phyloP scores from a whole-genome alignment of 495 filamentous ascomycete genomes.

The Penicillium tannophilum region DNA sequence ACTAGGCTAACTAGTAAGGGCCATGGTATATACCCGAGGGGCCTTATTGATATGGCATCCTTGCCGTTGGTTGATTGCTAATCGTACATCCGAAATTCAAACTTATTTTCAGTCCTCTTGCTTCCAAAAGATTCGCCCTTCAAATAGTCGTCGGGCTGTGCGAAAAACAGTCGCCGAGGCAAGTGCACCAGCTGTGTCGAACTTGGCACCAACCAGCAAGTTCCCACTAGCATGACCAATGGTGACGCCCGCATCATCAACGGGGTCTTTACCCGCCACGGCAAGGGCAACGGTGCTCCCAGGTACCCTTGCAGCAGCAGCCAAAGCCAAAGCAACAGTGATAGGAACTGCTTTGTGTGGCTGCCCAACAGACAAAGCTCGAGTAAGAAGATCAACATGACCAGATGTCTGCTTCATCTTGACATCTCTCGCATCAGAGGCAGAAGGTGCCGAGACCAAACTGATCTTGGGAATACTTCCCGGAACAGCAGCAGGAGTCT shows the following conservation, averaged over 20 bases:
- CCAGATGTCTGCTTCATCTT: constrained; percentile 24
- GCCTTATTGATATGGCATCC: not conserved
- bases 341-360: constrained; percentile 66
- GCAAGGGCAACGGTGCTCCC: constrained; percentile 44
- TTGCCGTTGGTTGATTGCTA: no score
- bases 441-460: constrained; percentile 51
- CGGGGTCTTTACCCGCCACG: constrained; percentile 19
- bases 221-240: constrained; percentile 65
- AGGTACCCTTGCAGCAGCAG: constrained; percentile 48
- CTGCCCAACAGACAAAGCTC: constrained; percentile 54
- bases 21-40: not conserved
- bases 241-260: constrained; percentile 42
- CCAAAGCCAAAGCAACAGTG: constrained; percentile 62
- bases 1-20: not conserved
- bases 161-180: constrained; percentile 54
- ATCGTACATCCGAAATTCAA: not conserved
- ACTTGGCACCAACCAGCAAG: constrained; percentile 55
- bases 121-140: constrained; percentile 57
- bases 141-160: constrained; percentile 59
- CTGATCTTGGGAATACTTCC: constrained; percentile 69
- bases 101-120: constrained; percentile 12
- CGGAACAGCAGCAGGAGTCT: constrained; percentile 42
- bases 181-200: constrained; percentile 42
- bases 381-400: constrained; percentile 47
- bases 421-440: constrained; percentile 13